Evolutionary conservation across 345 rosid genomes (phyloP), one percentile per base, ranked within the genome.

Genomic region (Eucalyptus regnans): DNA sequence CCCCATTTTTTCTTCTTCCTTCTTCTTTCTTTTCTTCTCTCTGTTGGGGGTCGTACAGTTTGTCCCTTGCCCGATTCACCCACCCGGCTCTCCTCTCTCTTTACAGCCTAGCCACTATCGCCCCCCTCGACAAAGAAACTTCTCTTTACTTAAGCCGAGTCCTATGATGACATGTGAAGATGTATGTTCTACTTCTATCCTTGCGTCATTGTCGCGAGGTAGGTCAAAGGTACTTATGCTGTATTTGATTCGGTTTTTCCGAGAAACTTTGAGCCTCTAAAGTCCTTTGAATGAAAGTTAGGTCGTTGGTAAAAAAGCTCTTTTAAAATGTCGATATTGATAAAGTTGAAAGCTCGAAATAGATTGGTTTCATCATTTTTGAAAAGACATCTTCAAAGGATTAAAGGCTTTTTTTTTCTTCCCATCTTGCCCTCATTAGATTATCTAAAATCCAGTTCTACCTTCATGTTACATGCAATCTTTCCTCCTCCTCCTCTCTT

Each of bases 1-100:
- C 41, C 68, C n/a, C 62, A 56, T 56, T 56, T 62, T 62, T 12
- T 60, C n/a, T 29, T 27, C n/a, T 89, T 90, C 91, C 91, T 84
- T 33, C 44, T 29, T 64, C 33, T 7, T n/a, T 5, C 23, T 66
- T 15, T 15, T 31, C 9, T 64, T n/a, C 44, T 71, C n/a, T 33
- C 4, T 18, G 25, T 33, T 33, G 81, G 81, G 81, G 81, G 25
- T 41, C 16, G 84, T 20, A 22, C 84, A 76, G 48, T 41, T 37
- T 20, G 84, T 76, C 84, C 84, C 84, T 41, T 17, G 41, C 41
- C 41, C 41, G 18, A 15, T 31, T 66, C 79, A 66, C 41, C 76
- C 76, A 64, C 76, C 76, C 68, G 33, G 31, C n/a, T 62, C 31
- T 12, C 41, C 41, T 62, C 68, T 5, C 17, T 5, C 80, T 68